Base-by-base conservation (phyloP, 208 protist species). In the Acanthamoeba healyi region DNA sequence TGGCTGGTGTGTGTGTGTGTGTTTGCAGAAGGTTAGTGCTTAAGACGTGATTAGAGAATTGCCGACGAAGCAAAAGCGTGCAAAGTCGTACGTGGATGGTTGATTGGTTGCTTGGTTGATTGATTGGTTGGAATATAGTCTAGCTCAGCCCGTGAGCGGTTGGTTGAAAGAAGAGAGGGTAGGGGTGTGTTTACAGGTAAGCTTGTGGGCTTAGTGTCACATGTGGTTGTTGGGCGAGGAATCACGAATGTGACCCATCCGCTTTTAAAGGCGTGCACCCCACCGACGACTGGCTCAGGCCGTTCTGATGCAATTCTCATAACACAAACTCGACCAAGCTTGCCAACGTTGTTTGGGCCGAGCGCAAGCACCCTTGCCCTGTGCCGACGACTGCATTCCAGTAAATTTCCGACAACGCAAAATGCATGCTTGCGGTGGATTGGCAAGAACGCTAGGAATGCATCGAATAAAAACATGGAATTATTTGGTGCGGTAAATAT, bases 61-160 rank as follows among this genome's bases (percentile, higher is more conserved):
- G 46, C 46, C 9, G 46, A 0, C 17, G 46, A 51, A 6, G 0
- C 4, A 6, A 51, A 4, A 2, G 12, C 17, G 51, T 22, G 17
- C 14, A n/a, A 26, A 58, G n/a, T n/a, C 1, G 51, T 58, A 58
- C 51, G 51, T 65, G n/a, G 22, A 10, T 65, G 29, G 10, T 34
- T 34, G 6, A 17, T 65, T 65, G 58, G 22, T 65, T n/a, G 58
- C 0, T 34, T 36, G 58, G 22, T 34, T 34, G 19, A 19, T 15
- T 61, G 49, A 15, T 19, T 19, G 15, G 54, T 61, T n/a, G 54
- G 44, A 22, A 58, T 58, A 58, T 65, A 65, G 58, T 65, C 58
- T 65, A 29, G 58, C 58, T 65, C 58, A 65, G 58, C 58, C 58
- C 58, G 58, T 65, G 58, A 65, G 58, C 58, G 34, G n/a, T 65